Evolutionary conservation across 805 yeast genomes (phyloP).

Genomic region (Candida maesae): DNA sequence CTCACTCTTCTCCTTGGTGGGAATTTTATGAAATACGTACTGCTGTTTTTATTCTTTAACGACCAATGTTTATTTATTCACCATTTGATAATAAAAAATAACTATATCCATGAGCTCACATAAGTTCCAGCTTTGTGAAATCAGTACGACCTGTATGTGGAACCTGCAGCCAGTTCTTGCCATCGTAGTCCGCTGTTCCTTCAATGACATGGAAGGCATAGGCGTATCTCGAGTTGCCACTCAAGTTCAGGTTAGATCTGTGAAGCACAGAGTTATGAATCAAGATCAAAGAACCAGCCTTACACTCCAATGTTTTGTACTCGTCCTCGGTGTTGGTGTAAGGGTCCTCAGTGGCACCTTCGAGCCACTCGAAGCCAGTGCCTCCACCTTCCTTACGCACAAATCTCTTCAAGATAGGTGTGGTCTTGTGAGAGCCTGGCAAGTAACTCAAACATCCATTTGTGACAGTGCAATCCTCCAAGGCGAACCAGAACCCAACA

Average conservation of each 20-base stretch:
- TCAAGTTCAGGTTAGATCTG: conserved; percentile 58
- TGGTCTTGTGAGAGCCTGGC: conserved; percentile 66
- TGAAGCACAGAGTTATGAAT: conserved; percentile 72
- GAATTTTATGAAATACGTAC: too few species aligned
- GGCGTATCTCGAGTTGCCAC: conserved; percentile 60
- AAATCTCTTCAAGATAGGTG: conserved; percentile 58
- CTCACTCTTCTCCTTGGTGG: neutral
- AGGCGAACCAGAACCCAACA: conserved; percentile 78
- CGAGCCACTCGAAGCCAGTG: conserved; percentile 58
- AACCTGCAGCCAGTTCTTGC: conserved; percentile 71
- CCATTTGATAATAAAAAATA: too few species aligned
- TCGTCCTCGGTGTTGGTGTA: conserved; percentile 30
- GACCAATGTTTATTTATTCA: too few species aligned
- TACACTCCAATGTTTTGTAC: conserved; percentile 54
- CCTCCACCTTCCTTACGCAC: conserved; percentile 51
- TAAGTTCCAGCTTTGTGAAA: conserved; percentile 45
- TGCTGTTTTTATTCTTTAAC: too few species aligned
- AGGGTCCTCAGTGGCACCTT: conserved; percentile 23
- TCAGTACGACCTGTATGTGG: conserved; percentile 65
- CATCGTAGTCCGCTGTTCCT: conserved; percentile 58
- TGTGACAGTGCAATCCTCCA: conserved; percentile 62
- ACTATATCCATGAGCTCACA: too few species aligned
- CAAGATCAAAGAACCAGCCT: conserved; percentile 67
- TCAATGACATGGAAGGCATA: conserved; percentile 81
- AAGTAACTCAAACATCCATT: conserved; percentile 70